Evolutionary conservation across 805 yeast species (phyloP), one percentile per base, ranked within the genome.

Genomic region (Lachancea fermentati): DNA sequence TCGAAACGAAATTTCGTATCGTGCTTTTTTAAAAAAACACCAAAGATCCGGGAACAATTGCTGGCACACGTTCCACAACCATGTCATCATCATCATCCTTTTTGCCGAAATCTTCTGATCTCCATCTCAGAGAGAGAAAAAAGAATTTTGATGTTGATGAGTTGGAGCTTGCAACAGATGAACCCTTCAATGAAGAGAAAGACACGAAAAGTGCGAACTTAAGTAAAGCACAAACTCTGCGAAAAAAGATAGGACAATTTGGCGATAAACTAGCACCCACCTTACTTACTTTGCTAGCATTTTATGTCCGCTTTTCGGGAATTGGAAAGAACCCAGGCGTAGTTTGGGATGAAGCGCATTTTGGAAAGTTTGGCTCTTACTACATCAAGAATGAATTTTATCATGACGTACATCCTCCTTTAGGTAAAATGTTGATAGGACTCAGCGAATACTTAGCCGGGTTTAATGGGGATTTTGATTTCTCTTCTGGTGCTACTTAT

Each of bases 311-410:
- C 52, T 76, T 88, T 62, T 80, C 85, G 66, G 69, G 73, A 46
- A 82, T 91, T 50, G 83, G 85, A 40, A 69, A 73, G 42, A 84
- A 86, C 46, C 70, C 75, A 42, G 71, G 74, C 41, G 97, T 93
- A 22, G 93, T 93, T 34, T 89, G 97, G 97, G 97, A 88, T 66
- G 97, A 88, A 61, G 97, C 96, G 30, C 96, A 89, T 68, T 91
- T 91, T 63, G 98, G 97, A 37, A 93, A 91, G 62, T 91, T 91
- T 61, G 97, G 97, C 24, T 81, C 96, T 9, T 82, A 86, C 61
- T 91, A 91, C 63, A 69, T 91, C 47, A 80, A 76, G 52, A 93
- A 86, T 51, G 95, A 86, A 55, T 87, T 85, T 60, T 91, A 89
- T 63, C 94, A 86, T 60, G 98, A 91, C 64, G 96, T 91, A 25